Base-by-base conservation (phyloP, 2,329 filamentous ascomycete species). In the Fusarium armeniacum region DNA sequence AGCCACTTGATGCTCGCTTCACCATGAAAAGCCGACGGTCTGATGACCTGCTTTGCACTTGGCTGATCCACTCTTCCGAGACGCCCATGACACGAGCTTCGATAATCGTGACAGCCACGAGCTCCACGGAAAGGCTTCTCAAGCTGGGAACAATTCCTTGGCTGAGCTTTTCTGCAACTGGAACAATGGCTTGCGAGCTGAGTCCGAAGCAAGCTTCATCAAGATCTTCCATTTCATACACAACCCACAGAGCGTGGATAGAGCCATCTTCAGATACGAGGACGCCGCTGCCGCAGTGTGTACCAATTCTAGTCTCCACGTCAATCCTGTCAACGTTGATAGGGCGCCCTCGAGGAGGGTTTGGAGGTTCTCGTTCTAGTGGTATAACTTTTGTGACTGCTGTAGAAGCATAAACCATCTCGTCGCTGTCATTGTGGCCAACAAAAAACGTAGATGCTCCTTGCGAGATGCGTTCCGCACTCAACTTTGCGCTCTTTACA, bases 1-100 rank as follows among this genome's bases (percentile, higher is more conserved):
- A 51, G 78, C 77, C 26, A 76, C 81, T 88, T 69, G 90, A 90
- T 0, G 87, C 89, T 35, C 97, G 90, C 82, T 99, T 99, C 72
- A 99, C 93, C 91, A 98, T 98, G 83, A 99, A 99, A 22, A 99
- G 88, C 80, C 98, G 96, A 77, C 99, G 96, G 56, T 94, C 92
- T 45, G 96, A 90, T 28, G 93, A 91, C 78, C 98, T 98, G 66
- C 93, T 93, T 69, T 90, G 90, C 2, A 98, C 95, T 79, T 93
- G 91, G 71, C 92, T 86, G 72, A 99, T 97, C 95, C 95, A 98
- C 64, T 97, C 91, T 73, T 98, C 94, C 0, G 93, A 93, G 1
- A 98, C 93, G 7, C 96, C 96, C 94, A 98, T 98, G 69, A 98
- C 93, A 32, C 94, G 91, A 12, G 93, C 94, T 81, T 98, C 95